Percentiles rank a stretch among this genome's conserved stretches.
Evolutionary conservation across 345 rosid species (phyloP).

Genomic region (Euphorbia peplus): DNA sequence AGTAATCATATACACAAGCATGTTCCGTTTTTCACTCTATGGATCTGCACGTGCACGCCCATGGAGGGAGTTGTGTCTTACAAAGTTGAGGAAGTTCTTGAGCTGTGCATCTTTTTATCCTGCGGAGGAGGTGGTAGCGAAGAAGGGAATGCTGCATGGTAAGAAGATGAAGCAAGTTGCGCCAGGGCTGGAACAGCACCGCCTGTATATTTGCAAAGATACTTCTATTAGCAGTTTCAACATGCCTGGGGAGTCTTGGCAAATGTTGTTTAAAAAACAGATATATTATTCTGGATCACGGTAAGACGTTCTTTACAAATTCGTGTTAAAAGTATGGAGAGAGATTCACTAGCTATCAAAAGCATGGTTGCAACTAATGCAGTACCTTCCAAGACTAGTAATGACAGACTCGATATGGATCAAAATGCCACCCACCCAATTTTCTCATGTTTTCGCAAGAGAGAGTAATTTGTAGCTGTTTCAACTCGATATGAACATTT

Average conservation of each 20-base stretch:
- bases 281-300: neutral
- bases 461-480: neutral
- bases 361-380: neutral
- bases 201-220: constrained; percentile 41
- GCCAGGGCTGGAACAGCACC: constrained; percentile 83
- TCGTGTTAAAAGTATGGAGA: neutral
- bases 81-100: constrained; percentile 51
- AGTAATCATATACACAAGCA: neutral
- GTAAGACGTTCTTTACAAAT: neutral
- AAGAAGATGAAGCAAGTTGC: constrained; percentile 80
- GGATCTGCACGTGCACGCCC: neutral
- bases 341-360: neutral
- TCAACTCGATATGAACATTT: neutral
- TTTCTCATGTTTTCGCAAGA: neutral
- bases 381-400: too few species aligned
- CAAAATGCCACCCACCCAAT: neutral
- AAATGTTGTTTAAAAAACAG: too few species aligned
- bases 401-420: too few species aligned
- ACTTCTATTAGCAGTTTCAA: constrained; percentile 7
- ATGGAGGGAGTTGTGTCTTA: constrained; percentile 7
- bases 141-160: constrained; percentile 55
- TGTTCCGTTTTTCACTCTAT: neutral
- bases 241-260: neutral
- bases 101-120: constrained; percentile 53
- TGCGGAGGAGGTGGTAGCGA: constrained; percentile 39